Evolutionary conservation across 2,329 filamentous ascomycete species (phyloP).

Genomic region (Colletotrichum sublineola): DNA sequence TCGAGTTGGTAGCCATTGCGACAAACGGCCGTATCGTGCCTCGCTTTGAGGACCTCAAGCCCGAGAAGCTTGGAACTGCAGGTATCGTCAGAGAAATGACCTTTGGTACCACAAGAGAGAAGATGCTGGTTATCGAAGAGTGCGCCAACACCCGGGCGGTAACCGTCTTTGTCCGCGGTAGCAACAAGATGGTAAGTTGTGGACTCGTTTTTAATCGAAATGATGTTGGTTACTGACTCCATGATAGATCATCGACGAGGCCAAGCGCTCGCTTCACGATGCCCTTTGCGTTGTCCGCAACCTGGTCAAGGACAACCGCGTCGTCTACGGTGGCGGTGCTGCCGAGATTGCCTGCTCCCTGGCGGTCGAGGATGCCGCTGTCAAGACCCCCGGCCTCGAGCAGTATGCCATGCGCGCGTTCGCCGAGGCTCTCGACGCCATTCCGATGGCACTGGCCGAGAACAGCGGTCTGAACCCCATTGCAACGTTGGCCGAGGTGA

Average conservation of each 20-base stretch:
- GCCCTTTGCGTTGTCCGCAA: constrained; percentile 98
- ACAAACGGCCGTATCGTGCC: constrained; percentile 98
- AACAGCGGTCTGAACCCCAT: constrained; percentile 98
- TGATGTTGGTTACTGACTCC: constrained; percentile 42
- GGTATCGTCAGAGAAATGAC: constrained; percentile 94
- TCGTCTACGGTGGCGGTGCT: constrained; percentile 96
- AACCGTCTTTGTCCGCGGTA: constrained; percentile 94
- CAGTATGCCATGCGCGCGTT: constrained; percentile 99
- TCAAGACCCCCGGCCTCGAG: constrained; percentile 95
- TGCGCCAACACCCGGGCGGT: constrained; percentile 98
- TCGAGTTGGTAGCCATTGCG: constrained; percentile 97
- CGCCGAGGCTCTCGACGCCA: constrained; percentile 90
- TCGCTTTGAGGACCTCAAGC: constrained; percentile 92
- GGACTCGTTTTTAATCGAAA: not conserved
- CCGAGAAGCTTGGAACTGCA: constrained; percentile 91
- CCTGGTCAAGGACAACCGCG: constrained; percentile 93
- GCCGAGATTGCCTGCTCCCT: constrained; percentile 98
- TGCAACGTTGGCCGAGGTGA: constrained; percentile 92
- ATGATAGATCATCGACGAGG: constrained; percentile 95
- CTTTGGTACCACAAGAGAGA: constrained; percentile 97
- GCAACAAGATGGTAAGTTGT: constrained; percentile 96
- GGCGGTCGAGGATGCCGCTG: constrained; percentile 93
- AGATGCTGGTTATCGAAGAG: constrained; percentile 99
- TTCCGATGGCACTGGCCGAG: constrained; percentile 96
- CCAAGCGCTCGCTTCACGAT: constrained; percentile 96